phyloP scores from a whole-genome alignment of 331 rosid species.

The Rosa hybrid region DNA sequence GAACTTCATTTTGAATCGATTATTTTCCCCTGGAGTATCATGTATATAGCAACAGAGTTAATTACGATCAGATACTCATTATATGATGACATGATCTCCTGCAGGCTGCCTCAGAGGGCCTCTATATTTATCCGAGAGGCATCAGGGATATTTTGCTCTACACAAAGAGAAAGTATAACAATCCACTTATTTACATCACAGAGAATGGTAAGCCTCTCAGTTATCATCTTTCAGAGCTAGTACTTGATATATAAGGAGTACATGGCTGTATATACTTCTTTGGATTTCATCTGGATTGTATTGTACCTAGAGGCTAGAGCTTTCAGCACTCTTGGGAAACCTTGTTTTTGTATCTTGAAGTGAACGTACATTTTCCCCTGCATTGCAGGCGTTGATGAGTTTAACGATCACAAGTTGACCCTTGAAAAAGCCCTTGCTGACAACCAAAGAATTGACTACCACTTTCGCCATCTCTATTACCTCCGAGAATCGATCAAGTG shows the following conservation, averaged over 20 bases:
- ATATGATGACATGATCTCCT: background rate
- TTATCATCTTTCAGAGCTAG: background rate
- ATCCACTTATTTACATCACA: slow-evolving; percentile 46
- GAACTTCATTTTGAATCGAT: background rate
- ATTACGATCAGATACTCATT: background rate
- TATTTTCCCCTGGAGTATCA: background rate
- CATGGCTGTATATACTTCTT: background rate
- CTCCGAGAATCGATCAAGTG: slow-evolving; percentile 34
- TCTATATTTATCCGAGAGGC: slow-evolving; percentile 37
- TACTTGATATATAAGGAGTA: background rate
- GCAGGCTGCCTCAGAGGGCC: slow-evolving; percentile 19
- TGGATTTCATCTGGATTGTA: background rate
- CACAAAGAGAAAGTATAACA: slow-evolving; percentile 33
- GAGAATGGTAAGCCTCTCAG: slow-evolving; percentile 44
- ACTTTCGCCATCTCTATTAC: slow-evolving; percentile 34
- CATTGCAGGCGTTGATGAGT: slow-evolving; percentile 29
- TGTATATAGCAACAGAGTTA: background rate
- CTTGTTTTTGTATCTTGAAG: background rate
- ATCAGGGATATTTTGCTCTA: slow-evolving; percentile 31
- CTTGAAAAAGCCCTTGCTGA: slow-evolving; percentile 31
- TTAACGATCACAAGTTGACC: slow-evolving; percentile 27
- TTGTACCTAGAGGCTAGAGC: background rate
- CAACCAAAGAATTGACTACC: slow-evolving; percentile 31
- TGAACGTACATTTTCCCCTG: background rate
- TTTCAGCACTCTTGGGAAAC: background rate